Evolutionary conservation across 139 green algal genomes (phyloP).

Genomic region (Tetradesmus obliquus): DNA sequence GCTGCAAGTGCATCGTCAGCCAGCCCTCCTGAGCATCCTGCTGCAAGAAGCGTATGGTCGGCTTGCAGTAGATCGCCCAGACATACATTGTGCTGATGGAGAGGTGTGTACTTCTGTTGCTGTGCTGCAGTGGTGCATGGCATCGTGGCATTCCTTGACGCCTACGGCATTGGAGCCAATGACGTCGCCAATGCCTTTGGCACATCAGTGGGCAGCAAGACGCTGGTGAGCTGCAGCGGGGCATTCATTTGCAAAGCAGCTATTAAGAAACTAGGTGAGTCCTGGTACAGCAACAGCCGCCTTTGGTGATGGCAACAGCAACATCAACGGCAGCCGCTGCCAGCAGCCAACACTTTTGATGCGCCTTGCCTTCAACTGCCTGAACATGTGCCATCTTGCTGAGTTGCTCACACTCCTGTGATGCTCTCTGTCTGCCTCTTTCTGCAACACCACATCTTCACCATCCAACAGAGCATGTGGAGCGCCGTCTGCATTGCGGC

Average conservation of each 20-base stretch:
- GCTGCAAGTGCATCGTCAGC: neutral
- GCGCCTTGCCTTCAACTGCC: too few relatives aligned
- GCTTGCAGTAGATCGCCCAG: too few relatives aligned
- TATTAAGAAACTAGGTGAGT: too few relatives aligned
- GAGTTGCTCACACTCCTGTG: too few relatives aligned
- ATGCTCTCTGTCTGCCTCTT: too few relatives aligned
- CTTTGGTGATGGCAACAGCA: too few relatives aligned
- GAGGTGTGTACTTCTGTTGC: neutral
- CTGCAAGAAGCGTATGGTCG: neutral
- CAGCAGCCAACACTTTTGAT: too few relatives aligned
- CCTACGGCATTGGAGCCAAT: slow-evolving; percentile 43
- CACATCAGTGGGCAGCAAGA: slow-evolving; percentile 13
- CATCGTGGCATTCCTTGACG: slow-evolving; percentile 37
- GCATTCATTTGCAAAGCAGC: too few relatives aligned
- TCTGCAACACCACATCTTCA: neutral
- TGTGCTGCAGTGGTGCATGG: slow-evolving; percentile 33
- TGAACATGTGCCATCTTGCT: neutral
- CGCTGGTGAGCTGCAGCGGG: neutral
- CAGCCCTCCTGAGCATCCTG: too few relatives aligned
- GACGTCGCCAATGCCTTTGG: slow-evolving; percentile 38
- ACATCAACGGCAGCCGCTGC: too few relatives aligned
- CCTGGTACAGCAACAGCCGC: too few relatives aligned
- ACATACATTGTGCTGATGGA: neutral
- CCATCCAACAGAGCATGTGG: slow-evolving; percentile 17
- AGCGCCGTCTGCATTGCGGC: slow-evolving; percentile 48